Conservation (phyloP, 352 stramenopile genomes). For the Aphanomyces cochlioides region DNA sequence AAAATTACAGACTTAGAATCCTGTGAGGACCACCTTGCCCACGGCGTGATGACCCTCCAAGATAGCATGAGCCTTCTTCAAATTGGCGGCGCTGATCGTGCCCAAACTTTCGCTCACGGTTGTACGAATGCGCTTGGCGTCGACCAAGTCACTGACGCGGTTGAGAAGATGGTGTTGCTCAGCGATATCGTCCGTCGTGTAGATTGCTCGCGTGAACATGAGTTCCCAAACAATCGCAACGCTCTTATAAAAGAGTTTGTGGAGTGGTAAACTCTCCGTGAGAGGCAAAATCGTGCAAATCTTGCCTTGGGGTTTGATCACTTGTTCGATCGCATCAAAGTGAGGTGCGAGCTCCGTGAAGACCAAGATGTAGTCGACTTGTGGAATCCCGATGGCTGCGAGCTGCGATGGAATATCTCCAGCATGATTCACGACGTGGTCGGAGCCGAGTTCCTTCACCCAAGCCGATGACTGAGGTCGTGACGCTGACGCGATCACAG, state of each 20-base stretch:
- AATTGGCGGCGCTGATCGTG: neutral
- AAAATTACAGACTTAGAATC: neutral
- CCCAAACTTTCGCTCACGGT: neutral
- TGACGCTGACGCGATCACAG: constrained; percentile 28
- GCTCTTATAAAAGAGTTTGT: constrained; percentile 16
- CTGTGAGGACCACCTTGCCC: neutral
- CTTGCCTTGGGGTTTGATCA: constrained; percentile 17
- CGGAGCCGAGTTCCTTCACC: constrained; percentile 9
- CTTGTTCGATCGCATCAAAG: constrained; percentile 4
- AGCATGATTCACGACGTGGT: constrained; percentile 22
- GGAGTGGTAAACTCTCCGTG: neutral
- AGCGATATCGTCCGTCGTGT: constrained; percentile 9
- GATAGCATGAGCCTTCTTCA: neutral
- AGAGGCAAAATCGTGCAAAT: neutral
- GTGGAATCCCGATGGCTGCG: neutral
- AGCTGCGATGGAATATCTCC: constrained; percentile 21
- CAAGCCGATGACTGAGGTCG: constrained; percentile 9
- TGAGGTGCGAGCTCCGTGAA: neutral
- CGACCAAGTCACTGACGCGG: neutral
- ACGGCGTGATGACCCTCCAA: neutral
- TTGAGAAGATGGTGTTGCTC: constrained; percentile 8
- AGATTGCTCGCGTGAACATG: constrained; percentile 27
- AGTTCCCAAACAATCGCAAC: neutral
- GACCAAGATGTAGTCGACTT: constrained; percentile 25
- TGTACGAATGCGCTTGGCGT: constrained; percentile 1